phyloP scores from a whole-genome alignment of 495 filamentous ascomycete genomes.

The Aspergillus heteromorphus region DNA sequence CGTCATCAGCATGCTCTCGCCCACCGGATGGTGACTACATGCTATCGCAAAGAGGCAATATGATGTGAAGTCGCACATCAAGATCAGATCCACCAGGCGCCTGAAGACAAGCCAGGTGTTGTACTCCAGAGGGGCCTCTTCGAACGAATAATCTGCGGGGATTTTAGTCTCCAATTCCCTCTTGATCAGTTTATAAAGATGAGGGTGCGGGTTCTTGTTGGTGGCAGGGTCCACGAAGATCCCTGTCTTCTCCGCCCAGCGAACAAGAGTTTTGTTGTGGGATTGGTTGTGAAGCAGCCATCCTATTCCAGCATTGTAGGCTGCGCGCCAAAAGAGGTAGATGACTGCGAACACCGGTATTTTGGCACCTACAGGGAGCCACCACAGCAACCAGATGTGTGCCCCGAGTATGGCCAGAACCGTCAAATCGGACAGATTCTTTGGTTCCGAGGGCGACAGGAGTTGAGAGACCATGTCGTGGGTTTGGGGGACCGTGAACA shows the following conservation, averaged over 20 bases:
- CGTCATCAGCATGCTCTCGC: slow-evolving; percentile 65
- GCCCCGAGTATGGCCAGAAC: slow-evolving; percentile 76
- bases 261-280: slow-evolving; percentile 74
- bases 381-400: slow-evolving; percentile 66
- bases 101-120: slow-evolving; percentile 98
- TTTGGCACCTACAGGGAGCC: slow-evolving; percentile 60
- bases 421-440: slow-evolving; percentile 79
- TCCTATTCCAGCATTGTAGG: slow-evolving; percentile 92
- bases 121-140: slow-evolving; percentile 90
- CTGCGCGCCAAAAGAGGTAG: slow-evolving; percentile 87
- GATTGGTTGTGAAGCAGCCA: slow-evolving; percentile 86
- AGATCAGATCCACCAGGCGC: slow-evolving; percentile 87
- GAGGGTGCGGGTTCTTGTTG: slow-evolving; percentile 74
- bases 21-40: slow-evolving; percentile 67
- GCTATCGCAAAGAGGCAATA: slow-evolving; percentile 94
- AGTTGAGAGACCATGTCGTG: slow-evolving; percentile 99
- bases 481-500: slow-evolving; percentile 92
- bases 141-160: slow-evolving; percentile 87
- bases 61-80: slow-evolving; percentile 97
- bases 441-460: slow-evolving; percentile 88
- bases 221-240: slow-evolving; percentile 80
- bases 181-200: slow-evolving; percentile 76
- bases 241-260: slow-evolving; percentile 78
- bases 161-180: slow-evolving; percentile 91
- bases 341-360: slow-evolving; percentile 70